These are phyloP conservation scores for Curvularia hawaiiensis DNA, from an alignment of 2,329 filamentous ascomycete genomes.

Conservation along the genomic window DNA sequence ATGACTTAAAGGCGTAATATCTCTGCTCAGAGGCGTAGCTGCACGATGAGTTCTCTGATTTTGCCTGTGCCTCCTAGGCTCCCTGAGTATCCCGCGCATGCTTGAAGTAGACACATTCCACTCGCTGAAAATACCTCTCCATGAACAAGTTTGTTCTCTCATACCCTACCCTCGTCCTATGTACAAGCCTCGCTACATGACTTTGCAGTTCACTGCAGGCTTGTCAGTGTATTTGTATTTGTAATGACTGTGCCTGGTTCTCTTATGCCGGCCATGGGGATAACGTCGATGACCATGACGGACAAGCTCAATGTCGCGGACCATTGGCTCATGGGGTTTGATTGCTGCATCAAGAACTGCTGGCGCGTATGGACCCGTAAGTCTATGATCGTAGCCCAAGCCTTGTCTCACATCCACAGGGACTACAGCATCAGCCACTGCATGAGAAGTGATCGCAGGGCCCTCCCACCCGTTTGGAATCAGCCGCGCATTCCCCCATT, in stretches of 20 bases:
- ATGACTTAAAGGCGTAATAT: not conserved
- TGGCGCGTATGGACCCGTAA: conserved; percentile 25
- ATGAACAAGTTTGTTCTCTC: not conserved
- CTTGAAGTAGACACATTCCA: not conserved
- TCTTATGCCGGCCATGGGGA: conserved; percentile 12
- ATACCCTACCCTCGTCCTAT: not conserved
- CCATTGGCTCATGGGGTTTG: conserved; percentile 7
- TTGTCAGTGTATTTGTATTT: conserved; percentile 27
- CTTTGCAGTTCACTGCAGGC: conserved; percentile 27
- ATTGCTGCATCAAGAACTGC: conserved; percentile 6
- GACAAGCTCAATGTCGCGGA: conserved; percentile 1
- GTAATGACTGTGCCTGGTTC: conserved; percentile 24
- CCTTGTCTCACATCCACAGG: conserved; percentile 12
- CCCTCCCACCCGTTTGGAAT: conserved; percentile 19
- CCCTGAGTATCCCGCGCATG: not conserved
- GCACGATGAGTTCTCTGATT: not conserved
- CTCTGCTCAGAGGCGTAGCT: not conserved
- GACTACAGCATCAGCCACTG: conserved; percentile 22
- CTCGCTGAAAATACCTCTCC: not conserved
- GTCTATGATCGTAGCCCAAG: conserved; percentile 26
- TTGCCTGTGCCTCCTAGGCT: not conserved
- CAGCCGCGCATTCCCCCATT: conserved; percentile 32
- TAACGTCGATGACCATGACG: conserved; percentile 9
- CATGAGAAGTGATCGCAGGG: conserved; percentile 16
- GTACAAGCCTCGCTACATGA: conserved; percentile 19